These are phyloP conservation scores for Raffaelea ambrosiae DNA, from an alignment of 2,329 filamentous ascomycete species.

Conservation along the genomic window DNA sequence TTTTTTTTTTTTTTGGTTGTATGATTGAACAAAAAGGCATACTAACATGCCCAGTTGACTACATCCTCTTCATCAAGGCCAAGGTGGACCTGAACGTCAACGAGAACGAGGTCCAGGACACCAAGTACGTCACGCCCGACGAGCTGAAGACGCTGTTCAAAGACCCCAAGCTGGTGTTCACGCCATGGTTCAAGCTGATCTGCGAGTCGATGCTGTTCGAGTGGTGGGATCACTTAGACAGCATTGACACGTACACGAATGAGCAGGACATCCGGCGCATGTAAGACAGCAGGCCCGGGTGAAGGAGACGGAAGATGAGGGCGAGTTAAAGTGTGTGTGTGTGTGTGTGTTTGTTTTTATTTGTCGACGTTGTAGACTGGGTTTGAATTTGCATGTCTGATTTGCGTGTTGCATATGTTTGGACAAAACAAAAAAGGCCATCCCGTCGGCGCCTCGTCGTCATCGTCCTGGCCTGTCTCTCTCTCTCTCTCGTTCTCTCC, in stretches of 20 bases:
- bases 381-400: too few relatives aligned
- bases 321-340: too few relatives aligned
- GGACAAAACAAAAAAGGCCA: too few relatives aligned
- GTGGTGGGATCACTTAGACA: constrained; percentile 89
- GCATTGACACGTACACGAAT: constrained; percentile 76
- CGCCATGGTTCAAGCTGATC: constrained; percentile 98
- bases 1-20: not conserved
- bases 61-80: constrained; percentile 96
- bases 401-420: too few relatives aligned
- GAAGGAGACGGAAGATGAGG: not conserved
- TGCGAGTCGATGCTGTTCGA: constrained; percentile 96
- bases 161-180: constrained; percentile 75
- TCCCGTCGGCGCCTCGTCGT: too few relatives aligned
- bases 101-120: constrained; percentile 81
- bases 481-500: too few relatives aligned
- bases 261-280: constrained; percentile 86
- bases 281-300: too few relatives aligned
- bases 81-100: constrained; percentile 78
- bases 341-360: too few relatives aligned
- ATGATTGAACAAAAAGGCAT: not conserved
- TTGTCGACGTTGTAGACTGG: too few relatives aligned
- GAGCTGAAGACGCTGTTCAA: constrained; percentile 80
- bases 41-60: constrained; percentile 61
- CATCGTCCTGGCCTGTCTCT: too few relatives aligned
- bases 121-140: constrained; percentile 73